Evolutionary conservation across 1,284 basidiomycete species (phyloP).

Genomic region (Entoloma clypeatum): DNA sequence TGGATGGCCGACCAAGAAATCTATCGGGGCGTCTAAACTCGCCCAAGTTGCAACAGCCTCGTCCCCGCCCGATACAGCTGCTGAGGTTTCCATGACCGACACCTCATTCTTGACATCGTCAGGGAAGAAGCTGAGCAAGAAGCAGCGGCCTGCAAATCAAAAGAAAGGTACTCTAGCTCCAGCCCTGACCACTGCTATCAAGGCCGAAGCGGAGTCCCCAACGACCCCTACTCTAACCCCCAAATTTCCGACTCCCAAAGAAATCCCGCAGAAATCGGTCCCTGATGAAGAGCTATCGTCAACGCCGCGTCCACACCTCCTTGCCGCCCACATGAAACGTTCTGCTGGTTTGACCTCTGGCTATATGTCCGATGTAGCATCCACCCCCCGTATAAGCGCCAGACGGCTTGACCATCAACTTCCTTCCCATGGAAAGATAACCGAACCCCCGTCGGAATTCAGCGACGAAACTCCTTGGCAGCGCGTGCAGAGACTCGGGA

Average conservation of each 20-base stretch:
- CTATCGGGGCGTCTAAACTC: too few relatives aligned
- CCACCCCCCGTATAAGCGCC: slow-evolving; percentile 27
- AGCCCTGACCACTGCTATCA: slow-evolving; percentile 1
- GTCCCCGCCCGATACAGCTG: slow-evolving; percentile 11
- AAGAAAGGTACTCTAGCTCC: slow-evolving; percentile 18
- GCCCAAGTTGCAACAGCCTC: too few relatives aligned
- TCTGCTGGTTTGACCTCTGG: slow-evolving; percentile 9
- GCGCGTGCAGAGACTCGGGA: slow-evolving; percentile 3
- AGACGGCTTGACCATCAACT: slow-evolving; percentile 16
- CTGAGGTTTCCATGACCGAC: slow-evolving; percentile 5
- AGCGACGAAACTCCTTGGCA: slow-evolving; percentile 7
- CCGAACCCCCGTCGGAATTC: too few relatives aligned
- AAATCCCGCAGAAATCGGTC: slow-evolving; percentile 9
- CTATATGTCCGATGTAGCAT: slow-evolving; percentile 21
- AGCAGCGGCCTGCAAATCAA: slow-evolving; percentile 22
- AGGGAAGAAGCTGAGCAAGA: slow-evolving; percentile 25
- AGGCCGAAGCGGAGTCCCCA: slow-evolving; percentile 18
- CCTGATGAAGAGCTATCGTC: slow-evolving; percentile 18
- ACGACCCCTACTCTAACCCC: slow-evolving; percentile 13
- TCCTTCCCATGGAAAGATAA: too few relatives aligned
- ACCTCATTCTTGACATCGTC: slow-evolving; percentile 8
- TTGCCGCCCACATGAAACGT: slow-evolving; percentile 12
- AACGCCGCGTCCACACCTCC: slow-evolving; percentile 16
- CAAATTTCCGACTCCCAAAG: slow-evolving; percentile 7
- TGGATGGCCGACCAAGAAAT: too few relatives aligned